Conservation (phyloP, 1,139 yeast genomes). For the Scheffersomyces segobiensis region DNA sequence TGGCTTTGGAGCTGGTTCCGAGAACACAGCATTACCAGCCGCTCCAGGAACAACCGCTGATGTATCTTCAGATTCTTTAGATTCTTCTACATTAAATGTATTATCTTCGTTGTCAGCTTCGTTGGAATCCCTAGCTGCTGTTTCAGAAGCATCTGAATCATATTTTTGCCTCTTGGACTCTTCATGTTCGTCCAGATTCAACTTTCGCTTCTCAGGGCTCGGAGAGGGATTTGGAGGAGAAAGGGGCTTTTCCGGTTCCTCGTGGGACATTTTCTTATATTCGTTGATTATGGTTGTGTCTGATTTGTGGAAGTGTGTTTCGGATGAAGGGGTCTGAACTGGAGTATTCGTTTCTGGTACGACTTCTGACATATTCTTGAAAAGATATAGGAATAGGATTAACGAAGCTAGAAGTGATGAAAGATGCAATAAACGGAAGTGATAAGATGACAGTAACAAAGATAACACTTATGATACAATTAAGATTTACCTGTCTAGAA, state of each 20-base stretch:
- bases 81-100: background rate
- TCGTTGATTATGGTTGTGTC: conserved; percentile 10
- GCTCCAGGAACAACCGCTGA: background rate
- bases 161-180: conserved; percentile 21
- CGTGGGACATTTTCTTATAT: conserved; percentile 8
- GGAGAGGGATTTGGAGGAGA: conserved; percentile 51
- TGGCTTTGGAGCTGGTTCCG: conserved; percentile 71
- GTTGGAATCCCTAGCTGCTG: background rate
- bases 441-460: background rate
- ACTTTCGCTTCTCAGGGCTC: conserved; percentile 39
- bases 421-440: background rate
- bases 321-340: conserved; percentile 44
- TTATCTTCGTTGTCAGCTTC: background rate
- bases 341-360: conserved; percentile 38
- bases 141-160: conserved; percentile 12
- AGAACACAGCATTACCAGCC: conserved; percentile 7
- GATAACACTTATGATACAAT: background rate
- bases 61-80: background rate
- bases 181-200: conserved; percentile 26
- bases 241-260: conserved; percentile 38
- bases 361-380: conserved; percentile 11
- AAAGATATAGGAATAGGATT: background rate
- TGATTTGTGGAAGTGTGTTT: conserved; percentile 22
- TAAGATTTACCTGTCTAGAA: background rate
- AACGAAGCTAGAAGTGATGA: background rate